Percentiles rank a stretch among this genome's conserved stretches.
phyloP scores from a whole-genome alignment of 306 rosid species.

The Glycine tomentella region DNA sequence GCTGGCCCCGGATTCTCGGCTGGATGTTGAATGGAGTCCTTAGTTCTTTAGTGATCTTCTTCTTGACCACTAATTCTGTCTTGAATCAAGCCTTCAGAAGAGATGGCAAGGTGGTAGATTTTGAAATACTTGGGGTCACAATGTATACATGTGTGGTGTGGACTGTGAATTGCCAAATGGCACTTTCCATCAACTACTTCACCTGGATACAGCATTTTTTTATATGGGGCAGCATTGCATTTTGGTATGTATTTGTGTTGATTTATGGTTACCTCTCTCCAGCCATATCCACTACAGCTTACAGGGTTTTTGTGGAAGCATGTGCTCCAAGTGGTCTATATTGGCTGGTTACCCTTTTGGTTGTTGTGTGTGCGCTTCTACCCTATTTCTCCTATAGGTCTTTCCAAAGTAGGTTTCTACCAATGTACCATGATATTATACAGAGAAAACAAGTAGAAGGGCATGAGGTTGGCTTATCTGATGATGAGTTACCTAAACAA shows the following conservation, averaged over 20 bases:
- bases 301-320: slow-evolving; percentile 78
- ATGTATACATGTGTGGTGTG: slow-evolving; percentile 84
- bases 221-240: slow-evolving; percentile 84
- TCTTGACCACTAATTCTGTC: slow-evolving; percentile 66
- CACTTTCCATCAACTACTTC: slow-evolving; percentile 87
- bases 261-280: slow-evolving; percentile 73
- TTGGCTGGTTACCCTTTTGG: slow-evolving; percentile 76
- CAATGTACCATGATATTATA: slow-evolving; percentile 81
- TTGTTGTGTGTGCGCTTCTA: slow-evolving; percentile 67
- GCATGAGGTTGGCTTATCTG: slow-evolving; percentile 46
- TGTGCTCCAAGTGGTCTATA: slow-evolving; percentile 74
- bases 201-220: slow-evolving; percentile 93
- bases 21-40: slow-evolving; percentile 83
- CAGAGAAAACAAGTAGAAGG: slow-evolving; percentile 62
- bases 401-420: slow-evolving; percentile 78
- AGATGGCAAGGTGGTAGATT: slow-evolving; percentile 77
- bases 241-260: slow-evolving; percentile 80
- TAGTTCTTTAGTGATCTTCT: slow-evolving; percentile 77
- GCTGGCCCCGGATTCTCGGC: slow-evolving; percentile 80
- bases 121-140: slow-evolving; percentile 71
- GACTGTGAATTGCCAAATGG: slow-evolving; percentile 94
- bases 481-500: slow-evolving; percentile 54
- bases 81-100: slow-evolving; percentile 66
- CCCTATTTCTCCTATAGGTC: slow-evolving; percentile 77
- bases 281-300: slow-evolving; percentile 67